These are phyloP conservation scores for Xerocomus spinulosus DNA, from an alignment of 768 basidiomycete species.

Conservation along the genomic window DNA sequence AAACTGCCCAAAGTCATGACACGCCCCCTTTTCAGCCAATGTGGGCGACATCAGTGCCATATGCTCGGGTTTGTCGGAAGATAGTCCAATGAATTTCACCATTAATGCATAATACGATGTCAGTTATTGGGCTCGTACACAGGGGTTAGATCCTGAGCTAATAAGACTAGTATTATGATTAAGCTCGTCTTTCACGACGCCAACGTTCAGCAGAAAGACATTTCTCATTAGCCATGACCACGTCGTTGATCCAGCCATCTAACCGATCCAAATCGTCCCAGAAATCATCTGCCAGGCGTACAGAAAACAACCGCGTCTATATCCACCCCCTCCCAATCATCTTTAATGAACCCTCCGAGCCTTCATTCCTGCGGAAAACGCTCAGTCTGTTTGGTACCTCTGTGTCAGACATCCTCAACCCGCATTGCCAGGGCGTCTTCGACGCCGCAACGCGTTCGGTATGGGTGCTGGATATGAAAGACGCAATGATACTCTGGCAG, in stretches of 20 bases:
- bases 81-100: no score
- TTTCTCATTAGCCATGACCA: no score
- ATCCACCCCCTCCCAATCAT: conserved; percentile 66
- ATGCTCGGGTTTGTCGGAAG: no score
- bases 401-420: conserved; percentile 58
- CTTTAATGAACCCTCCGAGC: conserved; percentile 37
- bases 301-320: conserved; percentile 67
- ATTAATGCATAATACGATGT: no score
- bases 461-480: conserved; percentile 66
- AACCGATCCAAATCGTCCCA: conserved; percentile 33
- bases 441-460: conserved; percentile 82
- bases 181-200: no score
- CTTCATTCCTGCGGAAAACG: conserved; percentile 41
- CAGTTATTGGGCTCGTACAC: no score
- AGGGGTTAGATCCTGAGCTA: no score
- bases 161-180: no score
- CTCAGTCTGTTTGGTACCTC: conserved; percentile 55
- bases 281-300: conserved; percentile 52
- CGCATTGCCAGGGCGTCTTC: conserved; percentile 71
- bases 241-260: conserved; percentile 48
- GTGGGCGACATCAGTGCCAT: no score
- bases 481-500: conserved; percentile 74
- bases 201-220: no score
- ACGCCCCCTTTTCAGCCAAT: no score
- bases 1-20: no score